Evolutionary conservation across 495 filamentous ascomycete species (phyloP).

Genomic region (Symbiotaphrina buchneri): DNA sequence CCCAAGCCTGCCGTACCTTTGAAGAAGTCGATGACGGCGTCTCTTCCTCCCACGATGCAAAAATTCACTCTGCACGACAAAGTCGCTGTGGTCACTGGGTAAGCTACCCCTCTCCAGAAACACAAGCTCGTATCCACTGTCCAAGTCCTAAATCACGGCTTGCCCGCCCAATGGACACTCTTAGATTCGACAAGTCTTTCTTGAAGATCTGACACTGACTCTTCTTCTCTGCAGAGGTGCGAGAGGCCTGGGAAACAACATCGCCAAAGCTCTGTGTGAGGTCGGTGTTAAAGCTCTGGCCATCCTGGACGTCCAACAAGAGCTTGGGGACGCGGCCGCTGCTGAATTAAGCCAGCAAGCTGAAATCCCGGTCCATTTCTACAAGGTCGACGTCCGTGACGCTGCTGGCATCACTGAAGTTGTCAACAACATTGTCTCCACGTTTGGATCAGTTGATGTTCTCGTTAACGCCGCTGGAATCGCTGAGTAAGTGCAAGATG

Average conservation of each 20-base stretch:
- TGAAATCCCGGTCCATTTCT: constrained; percentile 48
- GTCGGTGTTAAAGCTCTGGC: constrained; percentile 48
- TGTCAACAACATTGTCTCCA: constrained; percentile 23
- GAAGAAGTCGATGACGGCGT: constrained; percentile 4
- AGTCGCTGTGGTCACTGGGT: constrained; percentile 53
- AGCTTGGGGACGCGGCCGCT: constrained; percentile 44
- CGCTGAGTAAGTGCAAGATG: constrained; percentile 33
- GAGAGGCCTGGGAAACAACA: constrained; percentile 52
- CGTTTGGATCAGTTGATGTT: constrained; percentile 36
- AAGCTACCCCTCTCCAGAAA: constrained; percentile 11
- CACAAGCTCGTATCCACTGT: not conserved
- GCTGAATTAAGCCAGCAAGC: constrained; percentile 41
- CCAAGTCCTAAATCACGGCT: not conserved
- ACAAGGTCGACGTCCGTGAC: constrained; percentile 57
- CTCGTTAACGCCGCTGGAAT: constrained; percentile 72
- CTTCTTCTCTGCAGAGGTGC: constrained; percentile 29
- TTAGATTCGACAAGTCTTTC: constrained; percentile 1
- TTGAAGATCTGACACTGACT: constrained; percentile 8
- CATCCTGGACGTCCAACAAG: constrained; percentile 52
- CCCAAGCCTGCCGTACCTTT: no score
- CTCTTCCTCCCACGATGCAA: constrained; percentile 31
- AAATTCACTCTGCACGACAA: constrained; percentile 43
- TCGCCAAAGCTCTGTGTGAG: constrained; percentile 54
- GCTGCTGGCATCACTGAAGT: constrained; percentile 31
- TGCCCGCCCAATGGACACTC: not conserved